These are phyloP conservation scores for Miscanthus lutarioriparius DNA, from an alignment of 176 grass and related monocot species.

Conservation along the genomic window DNA sequence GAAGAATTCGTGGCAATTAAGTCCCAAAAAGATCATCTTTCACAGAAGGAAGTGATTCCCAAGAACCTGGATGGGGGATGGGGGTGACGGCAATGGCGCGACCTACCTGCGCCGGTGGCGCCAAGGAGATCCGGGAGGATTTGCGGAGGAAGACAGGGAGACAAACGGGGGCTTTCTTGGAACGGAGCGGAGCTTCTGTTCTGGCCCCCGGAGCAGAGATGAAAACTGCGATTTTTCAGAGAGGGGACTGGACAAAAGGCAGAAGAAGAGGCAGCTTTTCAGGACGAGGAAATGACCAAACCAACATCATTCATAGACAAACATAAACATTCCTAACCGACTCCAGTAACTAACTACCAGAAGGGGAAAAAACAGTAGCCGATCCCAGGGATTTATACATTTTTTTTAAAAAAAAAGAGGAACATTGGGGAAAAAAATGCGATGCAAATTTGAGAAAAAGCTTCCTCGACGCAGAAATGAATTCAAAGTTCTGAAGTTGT, in stretches of 20 bases:
- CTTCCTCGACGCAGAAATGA: background rate
- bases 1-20: background rate
- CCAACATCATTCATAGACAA: conserved; percentile 15
- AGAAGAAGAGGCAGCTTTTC: conserved; percentile 49
- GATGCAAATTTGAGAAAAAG: background rate
- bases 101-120: background rate
- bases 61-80: background rate
- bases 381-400: background rate
- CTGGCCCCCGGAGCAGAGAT: background rate
- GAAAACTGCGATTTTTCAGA: background rate
- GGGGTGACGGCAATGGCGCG: conserved; percentile 18
- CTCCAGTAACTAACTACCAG: conserved; percentile 8
- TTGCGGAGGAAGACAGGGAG: background rate
- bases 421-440: background rate
- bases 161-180: background rate
- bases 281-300: conserved; percentile 46
- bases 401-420: background rate
- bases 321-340: conserved; percentile 39
- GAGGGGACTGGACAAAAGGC: conserved; percentile 12
- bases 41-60: background rate
- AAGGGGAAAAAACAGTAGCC: background rate
- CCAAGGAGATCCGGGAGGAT: background rate
- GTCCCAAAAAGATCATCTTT: background rate
- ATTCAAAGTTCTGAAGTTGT: background rate
- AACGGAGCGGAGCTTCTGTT: too few species aligned